These are phyloP conservation scores for Avena sativa DNA, from an alignment of 176 grass and related monocot genomes.

Conservation along the genomic window DNA sequence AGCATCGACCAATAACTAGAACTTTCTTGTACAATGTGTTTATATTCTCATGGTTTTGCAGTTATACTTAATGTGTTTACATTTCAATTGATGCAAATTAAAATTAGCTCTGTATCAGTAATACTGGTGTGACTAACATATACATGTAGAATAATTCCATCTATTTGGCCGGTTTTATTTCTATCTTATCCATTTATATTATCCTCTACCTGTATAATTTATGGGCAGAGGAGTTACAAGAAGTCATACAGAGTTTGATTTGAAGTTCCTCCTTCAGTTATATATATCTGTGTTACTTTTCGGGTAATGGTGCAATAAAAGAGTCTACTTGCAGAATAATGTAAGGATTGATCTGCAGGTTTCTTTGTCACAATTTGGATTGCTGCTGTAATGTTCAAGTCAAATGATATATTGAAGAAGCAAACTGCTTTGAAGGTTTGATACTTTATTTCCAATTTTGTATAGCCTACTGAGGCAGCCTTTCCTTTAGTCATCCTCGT, in stretches of 20 bases:
- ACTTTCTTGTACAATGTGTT: slow-evolving; percentile 5
- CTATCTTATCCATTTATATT: slow-evolving; percentile 7
- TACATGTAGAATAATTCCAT: not conserved
- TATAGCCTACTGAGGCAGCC: not conserved
- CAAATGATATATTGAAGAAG: slow-evolving; percentile 94
- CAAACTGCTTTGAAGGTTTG: slow-evolving; percentile 97
- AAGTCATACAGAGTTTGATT: slow-evolving; percentile 7
- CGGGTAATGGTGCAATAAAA: slow-evolving; percentile 12
- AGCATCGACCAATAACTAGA: slow-evolving; percentile 12
- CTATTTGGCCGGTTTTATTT: not conserved
- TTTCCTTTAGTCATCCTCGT: slow-evolving; percentile 9
- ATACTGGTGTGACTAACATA: slow-evolving; percentile 1
- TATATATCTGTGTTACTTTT: slow-evolving; percentile 5
- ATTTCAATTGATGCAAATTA: not conserved
- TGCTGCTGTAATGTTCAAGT: slow-evolving; percentile 98
- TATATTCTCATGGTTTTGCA: slow-evolving; percentile 20
- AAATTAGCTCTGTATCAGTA: slow-evolving; percentile 5
- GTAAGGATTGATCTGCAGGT: slow-evolving; percentile 59
- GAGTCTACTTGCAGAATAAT: slow-evolving; percentile 36
- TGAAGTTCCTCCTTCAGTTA: not conserved
- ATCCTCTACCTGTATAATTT: not conserved
- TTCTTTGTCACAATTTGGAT: slow-evolving; percentile 99
- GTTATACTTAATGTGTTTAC: slow-evolving; percentile 13
- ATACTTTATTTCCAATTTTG: slow-evolving; percentile 33
- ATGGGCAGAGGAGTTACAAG: not conserved